These are phyloP conservation scores for Tylopilus sp. DNA, from an alignment of 1,284 basidiomycete species.

Conservation along the genomic window DNA sequence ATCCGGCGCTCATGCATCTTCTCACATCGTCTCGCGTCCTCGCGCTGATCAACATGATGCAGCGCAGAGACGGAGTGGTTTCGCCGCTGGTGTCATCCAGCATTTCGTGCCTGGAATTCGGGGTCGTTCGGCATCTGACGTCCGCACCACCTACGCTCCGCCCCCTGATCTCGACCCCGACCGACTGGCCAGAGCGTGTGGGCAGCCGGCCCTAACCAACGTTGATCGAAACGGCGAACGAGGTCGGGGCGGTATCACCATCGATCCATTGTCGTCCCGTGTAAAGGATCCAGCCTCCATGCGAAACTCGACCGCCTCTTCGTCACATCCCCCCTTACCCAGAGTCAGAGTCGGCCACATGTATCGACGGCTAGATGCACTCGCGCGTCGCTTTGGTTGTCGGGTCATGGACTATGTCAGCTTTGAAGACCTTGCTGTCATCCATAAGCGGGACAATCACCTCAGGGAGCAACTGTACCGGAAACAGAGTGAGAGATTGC, in stretches of 20 bases:
- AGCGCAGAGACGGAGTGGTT: conserved; percentile 7
- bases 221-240: conserved; percentile 12
- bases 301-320: not conserved
- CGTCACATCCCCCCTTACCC: conserved; percentile 13
- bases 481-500: conserved; percentile 19
- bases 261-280: conserved; percentile 3
- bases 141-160: conserved; percentile 19
- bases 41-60: conserved; percentile 9
- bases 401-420: conserved; percentile 29
- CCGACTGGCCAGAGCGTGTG: conserved; percentile 30
- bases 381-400: conserved; percentile 21
- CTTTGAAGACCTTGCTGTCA: conserved; percentile 22
- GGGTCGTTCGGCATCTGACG: conserved; percentile 26
- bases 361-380: conserved; percentile 27
- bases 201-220: conserved; percentile 13
- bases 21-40: conserved; percentile 11
- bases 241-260: not conserved
- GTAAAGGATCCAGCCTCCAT: not conserved
- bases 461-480: conserved; percentile 26
- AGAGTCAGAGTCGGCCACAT: conserved; percentile 19
- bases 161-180: conserved; percentile 30
- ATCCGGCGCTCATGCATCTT: conserved; percentile 3
- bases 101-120: conserved; percentile 17
- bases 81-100: conserved; percentile 13
- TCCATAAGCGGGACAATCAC: conserved; percentile 17